Evolutionary conservation across 1,139 yeast genomes (phyloP), one percentile per base, ranked within the genome.

Genomic region (Yamadazyma songkhlaensis): DNA sequence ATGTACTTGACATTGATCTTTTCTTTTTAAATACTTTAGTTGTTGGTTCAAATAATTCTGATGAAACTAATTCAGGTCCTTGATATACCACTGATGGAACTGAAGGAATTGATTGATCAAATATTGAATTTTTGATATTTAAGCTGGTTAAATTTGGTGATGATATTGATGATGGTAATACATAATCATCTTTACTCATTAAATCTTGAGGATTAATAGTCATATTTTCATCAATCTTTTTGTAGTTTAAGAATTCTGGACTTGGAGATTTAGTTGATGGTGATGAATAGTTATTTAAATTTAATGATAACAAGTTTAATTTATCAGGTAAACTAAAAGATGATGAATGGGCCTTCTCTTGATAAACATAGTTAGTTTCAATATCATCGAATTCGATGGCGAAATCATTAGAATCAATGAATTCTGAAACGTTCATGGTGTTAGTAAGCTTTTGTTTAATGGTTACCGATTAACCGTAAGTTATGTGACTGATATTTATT

Each of bases 191-290:
- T 34, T 38, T 38, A 10, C 27, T 31, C 40, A 43, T 32, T 17
- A 64, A 48, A 38, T 64, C 63, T 28, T 59, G 53, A 3, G 72
- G 72, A 42, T 65, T 62, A 29, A 65, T 59, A 6, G 71, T 64
- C 30, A 57, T 49, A 34, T 57, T 59, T 21, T 46, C 50, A 27
- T 40, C 43, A 6, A 33, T 17, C 9, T 40, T 43, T 31, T 47
- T 42, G 15, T 39, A 40, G 24, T 47, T 40, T 25, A 45, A 43
- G 30, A 43, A 46, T 25, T 31, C 34, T 46, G 25, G 47, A 33
- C 33, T 48, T 42, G 32, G 43, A 35, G 31, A 25, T 17, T 32
- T 29, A 17, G 37, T 31, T 23, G 32, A 28, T 11, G 12, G 13
- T 24, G 28, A 13, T 7, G 17, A 17, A 9, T 15, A 31, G 13